These are phyloP conservation scores for Cryphonectria japonica DNA, from an alignment of 2,329 filamentous ascomycete species.

Conservation along the genomic window DNA sequence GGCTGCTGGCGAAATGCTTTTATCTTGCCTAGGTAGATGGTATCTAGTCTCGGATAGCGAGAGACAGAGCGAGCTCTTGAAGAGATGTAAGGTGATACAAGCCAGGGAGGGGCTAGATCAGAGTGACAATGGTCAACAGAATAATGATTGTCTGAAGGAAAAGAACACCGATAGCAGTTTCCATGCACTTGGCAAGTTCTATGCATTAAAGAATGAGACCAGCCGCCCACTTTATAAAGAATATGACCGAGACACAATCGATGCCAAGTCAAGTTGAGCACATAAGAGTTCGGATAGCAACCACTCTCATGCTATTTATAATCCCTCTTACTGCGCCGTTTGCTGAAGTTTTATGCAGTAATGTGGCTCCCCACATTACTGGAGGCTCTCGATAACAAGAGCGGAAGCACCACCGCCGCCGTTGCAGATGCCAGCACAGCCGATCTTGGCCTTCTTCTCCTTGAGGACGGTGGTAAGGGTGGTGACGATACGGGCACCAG, in stretches of 20 bases:
- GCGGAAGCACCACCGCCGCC: constrained; percentile 95
- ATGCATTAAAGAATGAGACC: constrained; percentile 9
- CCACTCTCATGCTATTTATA: background rate
- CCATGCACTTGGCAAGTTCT: background rate
- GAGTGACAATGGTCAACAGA: background rate
- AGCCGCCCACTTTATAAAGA: background rate
- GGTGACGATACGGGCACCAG: constrained; percentile 89
- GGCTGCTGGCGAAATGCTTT: background rate
- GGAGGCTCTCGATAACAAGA: constrained; percentile 80
- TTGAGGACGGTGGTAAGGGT: constrained; percentile 87
- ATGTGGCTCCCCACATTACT: constrained; percentile 43
- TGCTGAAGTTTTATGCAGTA: constrained; percentile 2
- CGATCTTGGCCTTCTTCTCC: constrained; percentile 92
- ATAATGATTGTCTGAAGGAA: background rate
- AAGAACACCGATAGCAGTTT: background rate
- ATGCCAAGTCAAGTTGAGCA: constrained; percentile 1
- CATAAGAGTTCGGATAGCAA: background rate
- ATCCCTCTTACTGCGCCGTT: background rate
- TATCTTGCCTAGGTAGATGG: background rate
- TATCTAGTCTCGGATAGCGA: background rate
- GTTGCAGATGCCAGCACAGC: constrained; percentile 95
- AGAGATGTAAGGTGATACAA: background rate
- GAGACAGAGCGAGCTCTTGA: background rate
- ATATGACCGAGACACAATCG: background rate
- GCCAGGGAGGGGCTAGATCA: background rate